Base-by-base conservation (phyloP, 2,329 filamentous ascomycete genomes). In the Calonectria honghensis region DNA sequence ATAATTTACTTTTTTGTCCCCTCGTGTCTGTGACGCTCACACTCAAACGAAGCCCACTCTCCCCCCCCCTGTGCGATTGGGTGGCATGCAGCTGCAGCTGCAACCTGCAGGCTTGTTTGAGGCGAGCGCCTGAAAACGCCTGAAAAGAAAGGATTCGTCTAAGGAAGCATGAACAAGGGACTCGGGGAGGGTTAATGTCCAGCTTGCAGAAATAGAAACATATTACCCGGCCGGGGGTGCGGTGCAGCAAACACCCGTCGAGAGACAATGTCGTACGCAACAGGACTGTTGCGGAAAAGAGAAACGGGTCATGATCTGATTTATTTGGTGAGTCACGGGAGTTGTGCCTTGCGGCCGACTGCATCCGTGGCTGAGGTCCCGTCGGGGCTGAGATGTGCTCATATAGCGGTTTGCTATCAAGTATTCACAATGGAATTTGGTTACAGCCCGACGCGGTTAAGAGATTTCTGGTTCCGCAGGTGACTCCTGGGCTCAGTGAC, bases 321-420 rank as follows among this genome's bases (percentile, higher is more conserved):
- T 61, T 65, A 71, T 63, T 37, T 72, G 63, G 72, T 69, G 72
- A 75, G 76, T 80, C 79, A 80, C 76, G 79, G 76, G 77, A 45
- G 64, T 73, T 74, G 73, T 64, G 59, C 69, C 71, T 74, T 75
- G 73, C 66, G 76, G 79, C 72, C 69, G 65, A 48, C 61, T 52
- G 29, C 54, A 61, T 31, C 35, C 37, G 32, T 54, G 54, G 54
- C 54, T 59, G 54, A 59, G 11, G 54, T 59, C n/a, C 54, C 39
- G 72, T 66, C 75, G 77, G 79, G 72, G 78, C 77, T 79, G 75
- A 76, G 70, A 48, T 77, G 76, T 73, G 69, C 70, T 72, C 71
- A 64, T 48, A 73, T 75, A 63, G 50, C 67, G 68, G 32, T 51
- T 64, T 68, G 63, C 32, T 41, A 35, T 48, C 32, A 51, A 70